Percentiles rank a stretch among this genome's conserved stretches.
These are phyloP conservation scores for Dissophora ornata DNA, from an alignment of 192 early-diverging fungal species.

Conservation along the genomic window DNA sequence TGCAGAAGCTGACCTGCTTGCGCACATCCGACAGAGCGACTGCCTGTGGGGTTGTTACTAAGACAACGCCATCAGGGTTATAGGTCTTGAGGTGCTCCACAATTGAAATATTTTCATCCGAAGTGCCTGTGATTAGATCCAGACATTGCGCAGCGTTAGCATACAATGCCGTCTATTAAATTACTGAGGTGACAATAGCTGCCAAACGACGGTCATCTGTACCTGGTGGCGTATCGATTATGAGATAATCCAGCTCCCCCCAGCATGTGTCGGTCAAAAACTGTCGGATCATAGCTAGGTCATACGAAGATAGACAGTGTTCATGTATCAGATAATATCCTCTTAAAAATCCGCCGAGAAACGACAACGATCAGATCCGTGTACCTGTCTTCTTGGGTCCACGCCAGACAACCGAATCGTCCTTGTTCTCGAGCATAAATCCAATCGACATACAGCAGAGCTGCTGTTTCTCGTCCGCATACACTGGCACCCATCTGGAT, in stretches of 20 bases:
- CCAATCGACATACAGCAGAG: constrained; percentile 96
- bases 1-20: constrained; percentile 95
- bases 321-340: neutral
- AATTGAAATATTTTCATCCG: constrained; percentile 96
- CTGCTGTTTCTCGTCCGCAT: constrained; percentile 71
- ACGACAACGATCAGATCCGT: neutral
- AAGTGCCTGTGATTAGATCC: constrained; percentile 74
- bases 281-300: constrained; percentile 94
- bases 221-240: constrained; percentile 96
- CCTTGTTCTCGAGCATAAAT: constrained; percentile 87
- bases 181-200: too few species aligned
- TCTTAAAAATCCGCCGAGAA: neutral
- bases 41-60: constrained; percentile 96
- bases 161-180: too few species aligned
- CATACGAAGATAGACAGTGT: neutral
- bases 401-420: constrained; percentile 97
- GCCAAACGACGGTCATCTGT: too few species aligned
- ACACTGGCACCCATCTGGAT: constrained; percentile 82
- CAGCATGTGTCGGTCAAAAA: constrained; percentile 96
- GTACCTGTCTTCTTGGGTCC: constrained; percentile 98
- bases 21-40: constrained; percentile 89
- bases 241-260: constrained; percentile 94
- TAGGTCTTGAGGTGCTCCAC: constrained; percentile 90
- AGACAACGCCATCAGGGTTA: constrained; percentile 85
- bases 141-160: neutral